Percentiles rank a stretch among this genome's conserved stretches.
phyloP scores from a whole-genome alignment of 1,284 basidiomycete genomes.

The Cryptococcus sp. region DNA sequence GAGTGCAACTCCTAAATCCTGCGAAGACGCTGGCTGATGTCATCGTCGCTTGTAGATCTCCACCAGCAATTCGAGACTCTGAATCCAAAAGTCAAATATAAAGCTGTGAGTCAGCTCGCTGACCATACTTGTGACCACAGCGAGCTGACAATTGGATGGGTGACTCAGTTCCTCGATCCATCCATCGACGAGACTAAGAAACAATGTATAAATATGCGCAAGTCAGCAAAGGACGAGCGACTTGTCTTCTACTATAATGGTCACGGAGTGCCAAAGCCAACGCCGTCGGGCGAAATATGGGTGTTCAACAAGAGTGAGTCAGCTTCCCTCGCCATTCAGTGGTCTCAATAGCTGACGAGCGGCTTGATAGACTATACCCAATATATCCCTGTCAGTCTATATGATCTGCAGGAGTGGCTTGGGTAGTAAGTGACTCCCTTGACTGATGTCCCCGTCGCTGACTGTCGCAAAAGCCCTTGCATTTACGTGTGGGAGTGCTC shows the following conservation, averaged over 20 bases:
- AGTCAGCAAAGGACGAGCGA: conserved; percentile 89
- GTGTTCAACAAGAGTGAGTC: conserved; percentile 82
- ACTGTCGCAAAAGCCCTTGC: conserved; percentile 66
- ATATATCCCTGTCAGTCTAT: conserved; percentile 94
- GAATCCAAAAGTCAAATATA: conserved; percentile 79
- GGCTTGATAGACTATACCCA: conserved; percentile 74
- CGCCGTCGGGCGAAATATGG: conserved; percentile 95
- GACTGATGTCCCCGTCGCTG: conserved; percentile 11
- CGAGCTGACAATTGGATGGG: conserved; percentile 34
- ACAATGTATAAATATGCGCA: conserved; percentile 81
- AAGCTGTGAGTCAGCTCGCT: conserved; percentile 57
- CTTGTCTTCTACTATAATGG: conserved; percentile 98
- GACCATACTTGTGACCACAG: not conserved
- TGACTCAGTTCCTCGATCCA: conserved; percentile 76
- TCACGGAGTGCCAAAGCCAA: conserved; percentile 96
- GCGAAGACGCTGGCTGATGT: not conserved
- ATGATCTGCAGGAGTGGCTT: conserved; percentile 88
- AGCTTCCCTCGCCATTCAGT: not conserved
- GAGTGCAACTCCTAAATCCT: not conserved
- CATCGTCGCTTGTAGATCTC: conserved; percentile 58
- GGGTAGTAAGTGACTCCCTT: conserved; percentile 55
- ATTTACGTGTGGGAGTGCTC: conserved; percentile 99
- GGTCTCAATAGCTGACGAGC: conserved; percentile 7
- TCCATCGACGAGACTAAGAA: conserved; percentile 91
- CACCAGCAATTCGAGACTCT: conserved; percentile 96